These are phyloP conservation scores for Phytophthora citrophthora DNA, from an alignment of 352 stramenopile genomes.

Conservation along the genomic window DNA sequence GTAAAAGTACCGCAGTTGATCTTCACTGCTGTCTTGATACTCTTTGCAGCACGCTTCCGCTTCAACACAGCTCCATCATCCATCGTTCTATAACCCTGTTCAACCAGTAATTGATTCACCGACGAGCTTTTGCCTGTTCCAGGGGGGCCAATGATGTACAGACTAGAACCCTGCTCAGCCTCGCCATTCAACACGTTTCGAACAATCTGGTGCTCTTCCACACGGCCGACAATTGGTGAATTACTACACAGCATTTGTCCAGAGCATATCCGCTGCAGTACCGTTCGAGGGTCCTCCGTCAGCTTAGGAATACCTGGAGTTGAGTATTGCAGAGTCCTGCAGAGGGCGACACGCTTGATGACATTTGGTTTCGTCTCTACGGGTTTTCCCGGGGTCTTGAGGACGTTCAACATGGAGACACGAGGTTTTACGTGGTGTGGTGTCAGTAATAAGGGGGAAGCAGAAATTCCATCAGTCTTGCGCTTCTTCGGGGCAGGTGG, in stretches of 20 bases:
- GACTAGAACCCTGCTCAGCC: constrained; percentile 21
- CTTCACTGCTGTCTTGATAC: constrained; percentile 37
- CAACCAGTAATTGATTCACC: constrained; percentile 45
- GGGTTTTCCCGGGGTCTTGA: constrained; percentile 13
- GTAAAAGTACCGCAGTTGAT: constrained; percentile 77
- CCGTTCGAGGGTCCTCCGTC: constrained; percentile 13
- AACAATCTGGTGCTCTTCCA: constrained; percentile 47
- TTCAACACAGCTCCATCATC: not conserved
- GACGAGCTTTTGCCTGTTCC: constrained; percentile 76
- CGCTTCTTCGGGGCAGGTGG: constrained; percentile 32
- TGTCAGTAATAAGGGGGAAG: constrained; percentile 27
- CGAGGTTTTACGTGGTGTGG: constrained; percentile 24
- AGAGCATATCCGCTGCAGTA: constrained; percentile 44
- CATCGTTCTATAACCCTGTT: constrained; percentile 34
- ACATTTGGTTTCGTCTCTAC: constrained; percentile 4
- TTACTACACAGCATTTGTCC: constrained; percentile 19
- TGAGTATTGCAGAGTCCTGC: constrained; percentile 30
- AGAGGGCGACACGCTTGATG: constrained; percentile 6
- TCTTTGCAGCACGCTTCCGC: constrained; percentile 12
- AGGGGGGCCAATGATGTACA: constrained; percentile 74
- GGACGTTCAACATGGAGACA: not conserved
- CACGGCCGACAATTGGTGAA: constrained; percentile 48
- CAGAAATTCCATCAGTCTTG: constrained; percentile 25
- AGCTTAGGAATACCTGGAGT: not conserved
- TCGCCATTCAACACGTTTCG: constrained; percentile 33